Conservation (phyloP, 2,329 filamentous ascomycete species). For the Fusarium brachygibbosum region DNA sequence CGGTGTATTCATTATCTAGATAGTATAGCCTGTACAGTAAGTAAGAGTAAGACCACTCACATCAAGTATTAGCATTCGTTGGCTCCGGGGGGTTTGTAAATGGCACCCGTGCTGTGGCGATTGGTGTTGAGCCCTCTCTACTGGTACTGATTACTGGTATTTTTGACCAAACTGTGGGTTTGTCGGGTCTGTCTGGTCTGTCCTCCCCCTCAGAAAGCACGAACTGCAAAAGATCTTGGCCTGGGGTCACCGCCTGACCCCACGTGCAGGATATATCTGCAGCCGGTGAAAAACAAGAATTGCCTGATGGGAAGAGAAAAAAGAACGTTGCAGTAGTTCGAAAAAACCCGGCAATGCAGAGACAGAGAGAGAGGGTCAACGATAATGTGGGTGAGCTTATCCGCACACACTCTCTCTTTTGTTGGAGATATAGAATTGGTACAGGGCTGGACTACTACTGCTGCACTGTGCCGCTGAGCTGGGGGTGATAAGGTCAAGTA, state of each 20-base stretch:
- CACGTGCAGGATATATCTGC: conserved; percentile 40
- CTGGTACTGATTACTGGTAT: no score
- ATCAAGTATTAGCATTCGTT: neutral
- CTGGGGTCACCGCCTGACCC: conserved; percentile 40
- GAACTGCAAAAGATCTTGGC: conserved; percentile 7
- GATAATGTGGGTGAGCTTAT: conserved; percentile 19
- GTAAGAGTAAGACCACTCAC: no score
- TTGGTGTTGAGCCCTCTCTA: conserved; percentile 27
- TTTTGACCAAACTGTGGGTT: no score
- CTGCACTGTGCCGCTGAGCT: conserved; percentile 39
- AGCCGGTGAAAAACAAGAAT: conserved; percentile 39
- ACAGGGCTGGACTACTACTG: conserved; percentile 5
- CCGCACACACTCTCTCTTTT: conserved; percentile 16
- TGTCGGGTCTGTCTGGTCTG: no score
- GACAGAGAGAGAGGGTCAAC: neutral
- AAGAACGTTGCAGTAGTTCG: conserved; percentile 36
- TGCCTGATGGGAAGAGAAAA: conserved; percentile 20
- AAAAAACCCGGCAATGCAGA: neutral
- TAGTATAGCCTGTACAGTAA: neutral
- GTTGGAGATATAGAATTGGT: conserved; percentile 19
- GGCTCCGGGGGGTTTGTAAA: neutral
- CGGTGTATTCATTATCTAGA: neutral
- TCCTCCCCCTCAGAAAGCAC: neutral
- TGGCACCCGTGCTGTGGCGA: conserved; percentile 39
- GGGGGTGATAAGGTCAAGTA: conserved; percentile 43